Evolutionary conservation across 2,329 filamentous ascomycete species (phyloP).

Genomic region (Davidsoniella neocaledoniae): DNA sequence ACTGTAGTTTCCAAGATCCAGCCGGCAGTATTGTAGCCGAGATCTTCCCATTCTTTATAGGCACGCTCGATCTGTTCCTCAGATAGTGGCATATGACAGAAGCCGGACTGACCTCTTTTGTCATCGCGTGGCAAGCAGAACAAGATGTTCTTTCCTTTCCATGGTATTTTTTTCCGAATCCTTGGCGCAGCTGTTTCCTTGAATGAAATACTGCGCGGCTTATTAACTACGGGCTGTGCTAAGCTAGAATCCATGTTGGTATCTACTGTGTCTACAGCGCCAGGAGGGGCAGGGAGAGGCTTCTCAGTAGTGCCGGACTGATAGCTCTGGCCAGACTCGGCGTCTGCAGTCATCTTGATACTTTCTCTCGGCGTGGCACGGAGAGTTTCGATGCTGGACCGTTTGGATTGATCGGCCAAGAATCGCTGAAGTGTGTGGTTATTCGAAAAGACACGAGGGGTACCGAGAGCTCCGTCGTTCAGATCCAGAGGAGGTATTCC

Average conservation of each 20-base stretch:
- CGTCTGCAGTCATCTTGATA: constrained; percentile 10
- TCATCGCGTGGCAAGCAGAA: constrained; percentile 54
- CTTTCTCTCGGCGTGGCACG: constrained; percentile 6
- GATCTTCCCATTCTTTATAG: constrained; percentile 47
- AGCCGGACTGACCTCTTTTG: constrained; percentile 38
- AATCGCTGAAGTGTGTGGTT: constrained; percentile 10
- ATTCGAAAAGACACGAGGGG: constrained; percentile 26
- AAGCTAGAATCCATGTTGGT: constrained; percentile 22
- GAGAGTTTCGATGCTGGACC: constrained; percentile 41
- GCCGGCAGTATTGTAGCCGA: constrained; percentile 51
- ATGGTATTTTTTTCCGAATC: constrained; percentile 53
- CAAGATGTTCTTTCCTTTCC: constrained; percentile 59
- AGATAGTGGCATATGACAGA: constrained; percentile 32
- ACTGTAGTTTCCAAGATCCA: constrained; percentile 46
- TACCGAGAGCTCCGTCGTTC: constrained; percentile 23
- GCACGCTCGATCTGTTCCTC: constrained; percentile 41
- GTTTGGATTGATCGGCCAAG: constrained; percentile 21
- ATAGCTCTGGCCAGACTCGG: constrained; percentile 1
- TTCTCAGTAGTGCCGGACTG: constrained; percentile 7
- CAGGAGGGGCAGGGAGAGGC: constrained; percentile 6
- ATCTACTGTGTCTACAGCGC: constrained; percentile 13
- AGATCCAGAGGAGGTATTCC: constrained; percentile 33
- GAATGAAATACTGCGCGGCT: constrained; percentile 19
- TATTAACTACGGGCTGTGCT: constrained; percentile 15
- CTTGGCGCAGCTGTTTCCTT: constrained; percentile 33